These are phyloP conservation scores for Cymbopogon flexuosus DNA, from an alignment of 202 grass and related monocot species.

Conservation along the genomic window DNA sequence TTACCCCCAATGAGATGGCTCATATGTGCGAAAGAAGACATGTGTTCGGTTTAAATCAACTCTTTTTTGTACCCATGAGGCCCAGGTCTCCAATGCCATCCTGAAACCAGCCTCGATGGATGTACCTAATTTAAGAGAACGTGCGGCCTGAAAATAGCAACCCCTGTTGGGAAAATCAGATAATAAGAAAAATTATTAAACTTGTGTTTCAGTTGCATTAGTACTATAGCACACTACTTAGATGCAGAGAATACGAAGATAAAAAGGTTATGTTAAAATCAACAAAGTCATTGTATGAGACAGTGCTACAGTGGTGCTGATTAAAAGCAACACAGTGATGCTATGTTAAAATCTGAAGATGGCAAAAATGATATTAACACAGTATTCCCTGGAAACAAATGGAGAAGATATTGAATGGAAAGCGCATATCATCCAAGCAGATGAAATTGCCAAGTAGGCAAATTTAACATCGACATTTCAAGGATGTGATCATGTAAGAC, in stretches of 20 bases:
- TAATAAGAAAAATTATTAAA: neutral
- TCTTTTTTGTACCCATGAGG: slow-evolving; percentile 50
- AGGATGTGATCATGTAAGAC: neutral
- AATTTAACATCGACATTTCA: slow-evolving; percentile 2
- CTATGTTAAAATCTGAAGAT: neutral
- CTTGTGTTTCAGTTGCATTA: neutral
- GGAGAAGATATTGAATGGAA: neutral
- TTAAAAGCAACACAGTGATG: neutral
- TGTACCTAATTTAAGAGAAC: slow-evolving; percentile 72
- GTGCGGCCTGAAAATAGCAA: slow-evolving; percentile 88
- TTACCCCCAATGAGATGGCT: slow-evolving; percentile 68
- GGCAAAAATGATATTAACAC: neutral
- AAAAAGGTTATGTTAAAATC: neutral
- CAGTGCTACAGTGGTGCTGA: too few species aligned
- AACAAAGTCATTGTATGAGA: too few species aligned
- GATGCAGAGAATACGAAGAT: neutral
- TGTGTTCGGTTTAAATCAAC: slow-evolving; percentile 51
- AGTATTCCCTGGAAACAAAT: neutral
- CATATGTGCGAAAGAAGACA: slow-evolving; percentile 67
- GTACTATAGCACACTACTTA: neutral
- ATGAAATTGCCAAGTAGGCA: neutral
- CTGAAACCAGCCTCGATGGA: slow-evolving; percentile 62
- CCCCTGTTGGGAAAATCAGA: slow-evolving; percentile 54
- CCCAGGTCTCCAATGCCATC: slow-evolving; percentile 60
- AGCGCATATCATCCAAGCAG: neutral